Base-by-base conservation (phyloP, 1,139 yeast species). In the Yamadazyma pseudoaaseri region DNA sequence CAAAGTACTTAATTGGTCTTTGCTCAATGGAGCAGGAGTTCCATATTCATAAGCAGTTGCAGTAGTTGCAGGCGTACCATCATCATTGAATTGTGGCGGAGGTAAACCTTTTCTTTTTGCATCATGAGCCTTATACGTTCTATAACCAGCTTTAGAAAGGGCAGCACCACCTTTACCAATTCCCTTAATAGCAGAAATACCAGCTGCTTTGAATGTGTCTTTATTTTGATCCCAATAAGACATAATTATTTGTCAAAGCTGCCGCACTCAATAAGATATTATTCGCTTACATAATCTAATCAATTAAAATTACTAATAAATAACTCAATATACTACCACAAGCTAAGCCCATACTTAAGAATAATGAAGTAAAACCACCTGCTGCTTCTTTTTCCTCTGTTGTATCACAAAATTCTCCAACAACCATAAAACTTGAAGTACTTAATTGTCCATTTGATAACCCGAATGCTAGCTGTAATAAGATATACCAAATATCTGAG, bases 321-420 rank as follows among this genome's bases (percentile, higher is more conserved):
- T 86, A 86, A 49, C 95, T 82, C 33, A 82, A 55, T 1, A 89
- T 49, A 43, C 95, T 80, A 2, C 97, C 97, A 3, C 73, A 65
- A 0, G 94, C 80, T 36, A 89, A 67, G 0, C 96, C 96, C 14
- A 77, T 51, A 39, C 90, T 81, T 35, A 87, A 69, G 44, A 85
- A 78, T 12, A 87, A 77, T 1, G 87, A 79, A 37, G 95, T 84
- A 55, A 89, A 85, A 3, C 96, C 97, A 25, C 97, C 96, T 1
- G 97, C 96, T 0, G 96, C 96, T 44, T 86, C 89, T 55, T 80
- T 81, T 51, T 86, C 94, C 14, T 73, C 73, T 29, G 77, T 85
- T 10, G 67, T 66, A 21, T 70, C 73, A 39, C 82, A 67, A 35
- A 69, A 66, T 13, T 69, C 68, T 0, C 90, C 83, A 5, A 90